Evolutionary conservation across 345 rosid species (phyloP).

Genomic region (Clarkia xantiana): DNA sequence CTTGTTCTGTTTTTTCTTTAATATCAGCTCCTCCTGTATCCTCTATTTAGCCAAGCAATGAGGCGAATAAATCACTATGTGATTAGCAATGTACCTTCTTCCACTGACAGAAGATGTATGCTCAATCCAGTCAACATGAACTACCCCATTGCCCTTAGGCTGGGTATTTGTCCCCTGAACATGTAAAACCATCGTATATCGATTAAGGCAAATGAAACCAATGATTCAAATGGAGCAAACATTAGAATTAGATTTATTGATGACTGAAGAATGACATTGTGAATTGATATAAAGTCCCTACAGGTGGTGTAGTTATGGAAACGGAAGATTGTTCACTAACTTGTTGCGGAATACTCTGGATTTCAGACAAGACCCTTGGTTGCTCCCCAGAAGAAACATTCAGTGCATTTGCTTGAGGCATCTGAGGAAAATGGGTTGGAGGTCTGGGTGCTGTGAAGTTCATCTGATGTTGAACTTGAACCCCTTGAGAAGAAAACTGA

Average conservation of each 20-base stretch:
- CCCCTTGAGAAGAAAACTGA: constrained; percentile 63
- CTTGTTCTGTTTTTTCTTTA: no score
- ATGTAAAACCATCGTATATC: constrained; percentile 2
- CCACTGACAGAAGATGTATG: constrained; percentile 62
- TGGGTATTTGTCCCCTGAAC: constrained; percentile 26
- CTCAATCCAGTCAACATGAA: constrained; percentile 65
- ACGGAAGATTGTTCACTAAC: constrained; percentile 35
- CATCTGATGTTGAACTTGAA: constrained; percentile 38
- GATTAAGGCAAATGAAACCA: no score
- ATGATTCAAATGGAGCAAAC: no score
- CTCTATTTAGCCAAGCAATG: not conserved
- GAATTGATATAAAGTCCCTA: constrained; percentile 12
- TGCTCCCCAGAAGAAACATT: constrained; percentile 39
- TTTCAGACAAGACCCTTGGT: constrained; percentile 21
- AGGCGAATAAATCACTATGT: not conserved
- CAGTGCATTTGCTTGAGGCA: constrained; percentile 36
- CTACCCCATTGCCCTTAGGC: constrained; percentile 28
- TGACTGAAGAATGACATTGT: no score
- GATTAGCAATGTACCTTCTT: constrained; percentile 36
- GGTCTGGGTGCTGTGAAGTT: constrained; percentile 17
- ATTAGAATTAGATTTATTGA: no score
- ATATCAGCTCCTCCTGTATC: no score
- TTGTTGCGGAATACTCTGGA: constrained; percentile 24
- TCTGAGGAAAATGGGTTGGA: constrained; percentile 32
- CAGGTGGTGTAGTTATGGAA: constrained; percentile 18